Percentiles rank a stretch among this genome's conserved stretches.
phyloP scores from a whole-genome alignment of 139 green algal species.

The Monoraphidium neglectum region DNA sequence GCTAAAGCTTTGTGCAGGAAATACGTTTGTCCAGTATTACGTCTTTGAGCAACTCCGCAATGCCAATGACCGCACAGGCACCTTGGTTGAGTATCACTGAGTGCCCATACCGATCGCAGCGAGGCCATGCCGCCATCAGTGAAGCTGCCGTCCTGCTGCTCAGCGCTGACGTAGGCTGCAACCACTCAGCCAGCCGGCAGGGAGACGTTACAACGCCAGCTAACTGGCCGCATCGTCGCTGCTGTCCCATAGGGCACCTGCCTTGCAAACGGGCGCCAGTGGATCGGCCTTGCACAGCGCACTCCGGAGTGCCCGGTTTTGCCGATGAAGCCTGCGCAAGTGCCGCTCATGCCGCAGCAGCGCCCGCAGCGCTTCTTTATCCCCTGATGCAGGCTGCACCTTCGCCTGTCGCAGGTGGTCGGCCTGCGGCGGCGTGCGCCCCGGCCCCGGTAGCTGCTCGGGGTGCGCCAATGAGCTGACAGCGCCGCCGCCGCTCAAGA shows the following conservation, averaged over 20 bases:
- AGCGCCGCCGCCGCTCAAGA: too few relatives aligned
- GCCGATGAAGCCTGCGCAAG: slow-evolving; percentile 13
- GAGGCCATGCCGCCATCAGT: too few relatives aligned
- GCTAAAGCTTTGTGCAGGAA: too few relatives aligned
- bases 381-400: background rate
- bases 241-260: background rate
- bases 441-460: background rate
- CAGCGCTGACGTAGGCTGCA: too few relatives aligned
- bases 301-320: slow-evolving; percentile 28
- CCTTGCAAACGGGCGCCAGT: background rate
- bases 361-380: slow-evolving; percentile 10
- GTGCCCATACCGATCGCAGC: too few relatives aligned
- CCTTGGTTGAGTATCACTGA: too few relatives aligned
- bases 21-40: too few relatives aligned
- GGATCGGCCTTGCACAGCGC: slow-evolving; percentile 35
- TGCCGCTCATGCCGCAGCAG: slow-evolving; percentile 31
- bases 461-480: background rate
- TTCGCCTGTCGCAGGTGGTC: background rate
- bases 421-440: background rate
- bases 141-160: too few relatives aligned
- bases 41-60: too few relatives aligned
- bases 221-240: background rate
- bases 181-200: too few relatives aligned
- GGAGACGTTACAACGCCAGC: too few relatives aligned
- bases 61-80: too few relatives aligned